Evolutionary conservation across 1,139 yeast species (phyloP).

Genomic region (Pichia sp.): DNA sequence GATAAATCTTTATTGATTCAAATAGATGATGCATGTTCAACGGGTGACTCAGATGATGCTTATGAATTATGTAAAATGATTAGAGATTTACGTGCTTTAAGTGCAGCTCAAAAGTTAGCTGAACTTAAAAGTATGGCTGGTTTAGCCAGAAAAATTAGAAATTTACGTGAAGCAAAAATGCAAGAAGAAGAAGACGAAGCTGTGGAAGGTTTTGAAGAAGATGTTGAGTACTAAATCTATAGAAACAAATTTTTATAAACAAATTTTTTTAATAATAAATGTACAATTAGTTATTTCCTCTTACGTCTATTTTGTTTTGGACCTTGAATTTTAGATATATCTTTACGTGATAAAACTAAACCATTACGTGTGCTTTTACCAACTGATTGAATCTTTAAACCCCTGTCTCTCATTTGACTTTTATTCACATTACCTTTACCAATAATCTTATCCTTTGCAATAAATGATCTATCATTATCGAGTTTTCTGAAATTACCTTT

Average conservation of each 20-base stretch:
- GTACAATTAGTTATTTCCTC: neutral
- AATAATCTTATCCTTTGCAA: conserved; percentile 47
- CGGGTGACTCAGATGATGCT: conserved; percentile 59
- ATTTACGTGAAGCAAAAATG: conserved; percentile 54
- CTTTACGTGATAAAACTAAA: conserved; percentile 61
- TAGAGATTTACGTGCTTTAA: conserved; percentile 69
- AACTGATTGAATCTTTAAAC: conserved; percentile 63
- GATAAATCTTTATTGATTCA: conserved; percentile 73
- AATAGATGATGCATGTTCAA: conserved; percentile 72
- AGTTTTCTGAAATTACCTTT: conserved; percentile 56
- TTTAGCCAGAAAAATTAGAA: conserved; percentile 62
- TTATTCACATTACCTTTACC: conserved; percentile 40
- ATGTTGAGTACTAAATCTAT: neutral
- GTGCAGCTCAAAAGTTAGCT: conserved; percentile 80
- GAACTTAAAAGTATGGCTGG: conserved; percentile 64
- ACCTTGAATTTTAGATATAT: conserved; percentile 45
- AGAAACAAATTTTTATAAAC: neutral
- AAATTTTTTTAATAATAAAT: neutral
- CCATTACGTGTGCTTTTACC: conserved; percentile 84
- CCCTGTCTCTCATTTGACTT: conserved; percentile 53
- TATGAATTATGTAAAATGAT: conserved; percentile 63
- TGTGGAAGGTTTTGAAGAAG: neutral
- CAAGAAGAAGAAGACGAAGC: conserved; percentile 27
- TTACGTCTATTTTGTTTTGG: conserved; percentile 2
- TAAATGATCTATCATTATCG: conserved; percentile 49